These are phyloP conservation scores for Davidsoniella eucalypti DNA, from an alignment of 2,329 filamentous ascomycete genomes.

Conservation along the genomic window DNA sequence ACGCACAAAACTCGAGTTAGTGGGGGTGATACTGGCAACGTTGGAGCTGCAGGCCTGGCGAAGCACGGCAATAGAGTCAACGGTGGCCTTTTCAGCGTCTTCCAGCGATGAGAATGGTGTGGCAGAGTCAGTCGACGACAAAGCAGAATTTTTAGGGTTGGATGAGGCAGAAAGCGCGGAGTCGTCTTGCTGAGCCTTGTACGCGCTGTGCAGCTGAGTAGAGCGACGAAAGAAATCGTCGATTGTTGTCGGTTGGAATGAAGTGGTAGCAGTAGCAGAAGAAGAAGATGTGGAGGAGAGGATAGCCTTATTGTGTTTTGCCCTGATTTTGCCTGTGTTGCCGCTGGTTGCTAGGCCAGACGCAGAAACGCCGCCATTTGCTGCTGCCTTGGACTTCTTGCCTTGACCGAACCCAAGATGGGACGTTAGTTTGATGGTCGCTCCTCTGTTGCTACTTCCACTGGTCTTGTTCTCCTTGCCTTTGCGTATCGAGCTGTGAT, in stretches of 20 bases:
- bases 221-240: slow-evolving; percentile 9
- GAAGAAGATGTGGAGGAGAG: not conserved
- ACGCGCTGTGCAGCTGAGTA: slow-evolving; percentile 7
- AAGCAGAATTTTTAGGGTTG: not conserved
- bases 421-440: not conserved
- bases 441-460: not conserved
- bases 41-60: slow-evolving; percentile 4
- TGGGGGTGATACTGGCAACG: slow-evolving; percentile 20
- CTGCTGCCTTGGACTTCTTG: not conserved
- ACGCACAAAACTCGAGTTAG: slow-evolving; percentile 25
- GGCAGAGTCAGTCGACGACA: not conserved
- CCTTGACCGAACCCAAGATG: not conserved
- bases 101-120: not conserved
- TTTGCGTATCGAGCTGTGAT: slow-evolving; percentile 5
- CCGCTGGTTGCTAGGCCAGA: not conserved
- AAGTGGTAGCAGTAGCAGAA: not conserved
- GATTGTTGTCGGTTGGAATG: slow-evolving; percentile 4
- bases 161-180: not conserved
- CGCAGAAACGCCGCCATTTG: not conserved
- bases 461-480: slow-evolving; percentile 5
- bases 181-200: slow-evolving; percentile 4
- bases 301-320: not conserved
- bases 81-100: slow-evolving; percentile 15
- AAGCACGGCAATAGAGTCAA: slow-evolving; percentile 9
- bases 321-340: slow-evolving; percentile 1